phyloP scores from a whole-genome alignment of 441 rosid genomes.

The Corymbia citriodora region DNA sequence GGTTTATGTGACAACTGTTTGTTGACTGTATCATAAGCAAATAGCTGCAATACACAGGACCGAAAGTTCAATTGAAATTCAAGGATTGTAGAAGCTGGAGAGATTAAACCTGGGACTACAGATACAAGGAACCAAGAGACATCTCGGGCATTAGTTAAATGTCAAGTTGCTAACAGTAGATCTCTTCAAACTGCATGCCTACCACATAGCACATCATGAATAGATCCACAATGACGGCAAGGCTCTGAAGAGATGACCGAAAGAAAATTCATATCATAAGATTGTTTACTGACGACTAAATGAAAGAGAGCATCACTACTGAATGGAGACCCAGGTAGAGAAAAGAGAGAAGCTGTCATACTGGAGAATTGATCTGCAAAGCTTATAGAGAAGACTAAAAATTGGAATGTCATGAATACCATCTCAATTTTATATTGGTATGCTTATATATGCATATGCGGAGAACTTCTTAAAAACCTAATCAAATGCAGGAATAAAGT shows the following conservation, averaged over 20 bases:
- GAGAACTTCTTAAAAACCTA: neutral
- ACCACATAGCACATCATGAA: neutral
- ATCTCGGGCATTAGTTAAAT: neutral
- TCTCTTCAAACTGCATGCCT: neutral
- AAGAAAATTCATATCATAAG: neutral
- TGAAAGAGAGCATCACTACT: neutral
- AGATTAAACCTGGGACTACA: neutral
- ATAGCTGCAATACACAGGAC: slow-evolving; percentile 41
- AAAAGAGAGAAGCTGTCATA: neutral
- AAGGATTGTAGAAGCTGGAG: neutral
- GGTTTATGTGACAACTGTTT: slow-evolving; percentile 60
- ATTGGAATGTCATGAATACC: neutral
- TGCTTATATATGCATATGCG: neutral
- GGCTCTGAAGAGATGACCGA: neutral
- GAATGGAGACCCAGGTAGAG: neutral
- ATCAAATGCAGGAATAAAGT: neutral
- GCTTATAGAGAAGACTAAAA: neutral
- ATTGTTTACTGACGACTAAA: neutral
- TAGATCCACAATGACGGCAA: neutral
- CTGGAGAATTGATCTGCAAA: neutral
- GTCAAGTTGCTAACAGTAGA: neutral
- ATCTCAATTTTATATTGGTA: neutral
- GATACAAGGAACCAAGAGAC: neutral
- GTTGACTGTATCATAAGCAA: slow-evolving; percentile 84
- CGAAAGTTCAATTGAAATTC: neutral